These are phyloP conservation scores for Aureobasidium leucospermi DNA, from an alignment of 2,329 filamentous ascomycete species.

Conservation along the genomic window DNA sequence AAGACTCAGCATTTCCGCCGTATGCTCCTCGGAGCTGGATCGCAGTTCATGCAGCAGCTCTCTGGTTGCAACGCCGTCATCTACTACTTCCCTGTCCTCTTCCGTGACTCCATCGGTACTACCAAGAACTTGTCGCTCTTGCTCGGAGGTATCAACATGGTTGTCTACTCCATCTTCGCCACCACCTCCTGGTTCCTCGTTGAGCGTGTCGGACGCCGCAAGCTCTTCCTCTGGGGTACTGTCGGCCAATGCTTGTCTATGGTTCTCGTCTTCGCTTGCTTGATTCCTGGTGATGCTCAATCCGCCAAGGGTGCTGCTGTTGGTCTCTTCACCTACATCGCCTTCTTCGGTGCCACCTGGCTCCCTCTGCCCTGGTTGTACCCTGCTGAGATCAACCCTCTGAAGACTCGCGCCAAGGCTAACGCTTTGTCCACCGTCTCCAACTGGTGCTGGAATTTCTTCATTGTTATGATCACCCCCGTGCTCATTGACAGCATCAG, in stretches of 20 bases:
- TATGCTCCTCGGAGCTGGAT: constrained; percentile 53
- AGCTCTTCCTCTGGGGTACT: constrained; percentile 37
- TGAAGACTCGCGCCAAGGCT: constrained; percentile 49
- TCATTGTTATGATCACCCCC: constrained; percentile 38
- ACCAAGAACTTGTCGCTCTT: constrained; percentile 35
- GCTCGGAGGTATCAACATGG: constrained; percentile 46
- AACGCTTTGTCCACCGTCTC: constrained; percentile 48
- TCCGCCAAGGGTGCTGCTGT: constrained; percentile 43
- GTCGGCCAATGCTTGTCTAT: constrained; percentile 50
- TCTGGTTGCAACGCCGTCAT: constrained; percentile 45
- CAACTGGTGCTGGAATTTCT: constrained; percentile 49
- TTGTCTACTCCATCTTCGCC: constrained; percentile 49
- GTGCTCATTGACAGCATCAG: constrained; percentile 29
- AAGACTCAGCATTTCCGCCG: constrained; percentile 57
- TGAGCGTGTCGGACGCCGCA: constrained; percentile 50
- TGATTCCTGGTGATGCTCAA: constrained; percentile 30
- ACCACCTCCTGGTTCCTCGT: constrained; percentile 57
- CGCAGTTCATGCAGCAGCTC: constrained; percentile 57
- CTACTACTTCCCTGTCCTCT: constrained; percentile 37
- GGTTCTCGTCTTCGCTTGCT: constrained; percentile 37
- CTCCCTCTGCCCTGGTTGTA: constrained; percentile 27
- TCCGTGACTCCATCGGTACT: constrained; percentile 45
- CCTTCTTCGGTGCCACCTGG: constrained; percentile 55
- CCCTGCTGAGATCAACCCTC: constrained; percentile 39
- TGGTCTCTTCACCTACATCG: constrained; percentile 63